phyloP scores from a whole-genome alignment of 129 eudicot genomes.

The Dittrichia graveolens region DNA sequence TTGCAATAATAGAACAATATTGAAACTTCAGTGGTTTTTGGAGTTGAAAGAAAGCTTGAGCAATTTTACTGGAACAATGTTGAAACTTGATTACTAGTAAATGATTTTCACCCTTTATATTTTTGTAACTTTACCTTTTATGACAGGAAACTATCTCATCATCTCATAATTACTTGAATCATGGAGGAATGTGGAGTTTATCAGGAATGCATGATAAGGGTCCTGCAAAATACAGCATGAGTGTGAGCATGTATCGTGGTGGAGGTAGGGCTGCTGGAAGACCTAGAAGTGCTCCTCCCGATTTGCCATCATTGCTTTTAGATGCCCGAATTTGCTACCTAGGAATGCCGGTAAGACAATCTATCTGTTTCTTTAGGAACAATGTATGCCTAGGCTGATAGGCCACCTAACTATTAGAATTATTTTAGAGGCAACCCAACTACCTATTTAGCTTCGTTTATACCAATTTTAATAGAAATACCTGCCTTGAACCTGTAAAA shows the following conservation, averaged over 20 bases:
- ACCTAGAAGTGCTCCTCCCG: conserved; percentile 80
- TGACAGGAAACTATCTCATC: conserved; percentile 78
- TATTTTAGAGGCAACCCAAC: too few relatives aligned
- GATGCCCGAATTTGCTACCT: conserved; percentile 75
- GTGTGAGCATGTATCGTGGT: conserved; percentile 71
- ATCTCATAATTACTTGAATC: conserved; percentile 53
- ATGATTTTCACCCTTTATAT: too few relatives aligned
- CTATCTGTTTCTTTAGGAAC: not conserved
- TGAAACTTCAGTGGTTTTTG: too few relatives aligned
- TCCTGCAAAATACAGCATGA: conserved; percentile 65
- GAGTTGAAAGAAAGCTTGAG: too few relatives aligned
- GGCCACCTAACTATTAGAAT: too few relatives aligned
- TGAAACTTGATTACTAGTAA: too few relatives aligned
- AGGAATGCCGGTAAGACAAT: conserved; percentile 73
- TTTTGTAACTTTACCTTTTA: not conserved
- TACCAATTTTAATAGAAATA: too few relatives aligned
- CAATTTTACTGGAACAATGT: too few relatives aligned
- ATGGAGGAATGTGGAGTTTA: conserved; percentile 75
- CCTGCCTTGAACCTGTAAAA: too few relatives aligned
- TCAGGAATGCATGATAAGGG: conserved; percentile 53
- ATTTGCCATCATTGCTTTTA: conserved; percentile 75
- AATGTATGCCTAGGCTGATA: too few relatives aligned
- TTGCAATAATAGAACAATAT: too few relatives aligned
- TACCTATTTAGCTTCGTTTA: too few relatives aligned
- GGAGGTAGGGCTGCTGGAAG: conserved; percentile 66